A percentile compares a stretch with the other conserved stretches of the same genome.
These are phyloP conservation scores for Aspergillus viridinutans DNA, from an alignment of 2,329 filamentous ascomycete genomes.

Conservation along the genomic window DNA sequence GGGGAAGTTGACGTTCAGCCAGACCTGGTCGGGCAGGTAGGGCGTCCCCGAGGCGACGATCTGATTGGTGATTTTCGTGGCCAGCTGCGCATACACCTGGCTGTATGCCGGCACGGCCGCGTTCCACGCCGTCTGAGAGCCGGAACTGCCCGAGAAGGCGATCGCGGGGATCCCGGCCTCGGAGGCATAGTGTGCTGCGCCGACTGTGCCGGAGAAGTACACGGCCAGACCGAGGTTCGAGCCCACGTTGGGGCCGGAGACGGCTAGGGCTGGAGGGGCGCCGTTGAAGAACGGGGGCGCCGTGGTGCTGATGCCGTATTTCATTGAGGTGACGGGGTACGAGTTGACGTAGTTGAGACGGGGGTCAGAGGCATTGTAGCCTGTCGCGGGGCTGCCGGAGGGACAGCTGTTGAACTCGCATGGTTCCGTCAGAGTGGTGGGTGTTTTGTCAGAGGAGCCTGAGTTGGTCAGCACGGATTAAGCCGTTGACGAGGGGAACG, in stretches of 20 bases:
- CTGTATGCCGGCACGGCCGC: conserved; percentile 46
- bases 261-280: conserved; percentile 55
- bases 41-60: conserved; percentile 56
- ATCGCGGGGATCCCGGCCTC: conserved; percentile 59
- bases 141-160: conserved; percentile 59
- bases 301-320: conserved; percentile 58
- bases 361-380: conserved; percentile 53
- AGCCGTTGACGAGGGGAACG: not conserved
- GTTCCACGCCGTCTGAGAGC: conserved; percentile 53
- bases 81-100: conserved; percentile 61
- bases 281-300: conserved; percentile 53
- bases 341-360: conserved; percentile 70
- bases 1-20: conserved; percentile 68
- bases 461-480: conserved; percentile 2
- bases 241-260: conserved; percentile 61
- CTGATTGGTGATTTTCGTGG: conserved; percentile 54
- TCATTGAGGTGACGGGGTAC: conserved; percentile 61
- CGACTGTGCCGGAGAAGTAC: conserved; percentile 64
- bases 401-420: conserved; percentile 63
- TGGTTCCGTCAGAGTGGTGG: conserved; percentile 44
- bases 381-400: conserved; percentile 51
- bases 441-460: conserved; percentile 53
- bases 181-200: conserved; percentile 58
- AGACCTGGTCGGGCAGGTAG: conserved; percentile 58
- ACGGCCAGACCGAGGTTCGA: conserved; percentile 55